A percentile compares a stretch with the other conserved stretches of the same genome.
These are phyloP conservation scores for Cyberlindnera samutprakarnensis DNA, from an alignment of 805 yeast species.

Conservation along the genomic window DNA sequence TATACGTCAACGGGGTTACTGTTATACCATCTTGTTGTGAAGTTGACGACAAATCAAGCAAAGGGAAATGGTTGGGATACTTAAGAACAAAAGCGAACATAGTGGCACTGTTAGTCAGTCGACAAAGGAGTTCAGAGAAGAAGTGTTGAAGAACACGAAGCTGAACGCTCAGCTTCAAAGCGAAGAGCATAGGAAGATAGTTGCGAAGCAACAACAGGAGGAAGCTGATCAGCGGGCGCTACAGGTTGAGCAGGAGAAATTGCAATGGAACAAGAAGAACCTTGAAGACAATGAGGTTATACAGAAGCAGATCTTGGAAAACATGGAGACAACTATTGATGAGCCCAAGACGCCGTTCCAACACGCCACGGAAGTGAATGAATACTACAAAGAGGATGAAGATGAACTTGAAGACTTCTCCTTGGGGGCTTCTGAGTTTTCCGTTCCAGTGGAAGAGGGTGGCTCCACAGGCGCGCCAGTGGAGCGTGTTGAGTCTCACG, in stretches of 20 bases:
- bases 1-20: too few relatives aligned
- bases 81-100: constrained; percentile 39
- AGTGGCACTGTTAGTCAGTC: constrained; percentile 28
- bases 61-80: constrained; percentile 36
- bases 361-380: constrained; percentile 72
- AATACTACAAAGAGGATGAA: constrained; percentile 71
- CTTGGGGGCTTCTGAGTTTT: constrained; percentile 50
- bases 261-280: constrained; percentile 84
- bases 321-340: constrained; percentile 55
- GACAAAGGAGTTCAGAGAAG: constrained; percentile 43
- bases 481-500: constrained; percentile 25
- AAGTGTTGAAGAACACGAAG: constrained; percentile 74
- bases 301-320: constrained; percentile 51
- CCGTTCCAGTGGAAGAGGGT: constrained; percentile 20
- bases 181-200: constrained; percentile 7
- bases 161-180: constrained; percentile 54
- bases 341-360: constrained; percentile 96
- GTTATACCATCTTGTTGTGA: not conserved
- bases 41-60: not conserved
- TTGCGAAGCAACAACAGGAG: constrained; percentile 6
- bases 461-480: not conserved
- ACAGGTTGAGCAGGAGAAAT: constrained; percentile 28
- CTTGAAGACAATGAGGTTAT: constrained; percentile 51
- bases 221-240: constrained; percentile 14
- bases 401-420: constrained; percentile 48